Base-by-base conservation (phyloP, 192 early-diverging fungal species). In the Coemansia brasiliensis region DNA sequence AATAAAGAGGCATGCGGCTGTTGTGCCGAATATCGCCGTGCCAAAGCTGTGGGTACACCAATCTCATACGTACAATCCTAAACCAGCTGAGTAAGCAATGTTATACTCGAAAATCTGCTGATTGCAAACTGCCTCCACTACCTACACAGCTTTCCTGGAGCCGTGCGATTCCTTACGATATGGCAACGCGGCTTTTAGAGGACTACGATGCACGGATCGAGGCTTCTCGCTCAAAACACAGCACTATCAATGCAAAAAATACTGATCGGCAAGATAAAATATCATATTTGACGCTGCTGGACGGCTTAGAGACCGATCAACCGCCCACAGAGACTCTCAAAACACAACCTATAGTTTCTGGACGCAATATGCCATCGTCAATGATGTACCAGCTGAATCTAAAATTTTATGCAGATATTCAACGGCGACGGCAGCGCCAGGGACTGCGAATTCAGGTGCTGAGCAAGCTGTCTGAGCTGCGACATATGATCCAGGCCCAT, bases 311-410 rank as follows among this genome's bases (percentile, higher is more conserved):
- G 49, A 16, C 25, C 5, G 32, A 35, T 1, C 2, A 35, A 7
- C 6, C 32, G 32, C 32, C 32, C 2, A 24, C 45, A 24, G 15
- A 20, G 17, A 13, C 44, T 29, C 24, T 0, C 24, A n/a, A 18
- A 29, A 9, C 49, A 51, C 26, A 22, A 4, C 26, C 24, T 8
- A 27, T 26, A 17, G 45, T 48, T 3, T 20, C 37, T 9, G 49
- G 58, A 25, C 58, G 35, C 32, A 43, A 56, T 20, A 78, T 78
- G 74, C 74, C 74, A 16, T 78, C 74, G 43, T 66, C 74, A 24
- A 53, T 78, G 40, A 78, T 78, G 74, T 57, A 27, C 27, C 59
- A 57, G 12, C 59, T 71, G 3, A 46, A 52, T 9, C 51, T 78
- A 16, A 43, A 53, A 42, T 60, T 62, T 15, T 53, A 60, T 29